Base-by-base conservation (phyloP, 176 grass and related monocot species). In the Oryza nivara region DNA sequence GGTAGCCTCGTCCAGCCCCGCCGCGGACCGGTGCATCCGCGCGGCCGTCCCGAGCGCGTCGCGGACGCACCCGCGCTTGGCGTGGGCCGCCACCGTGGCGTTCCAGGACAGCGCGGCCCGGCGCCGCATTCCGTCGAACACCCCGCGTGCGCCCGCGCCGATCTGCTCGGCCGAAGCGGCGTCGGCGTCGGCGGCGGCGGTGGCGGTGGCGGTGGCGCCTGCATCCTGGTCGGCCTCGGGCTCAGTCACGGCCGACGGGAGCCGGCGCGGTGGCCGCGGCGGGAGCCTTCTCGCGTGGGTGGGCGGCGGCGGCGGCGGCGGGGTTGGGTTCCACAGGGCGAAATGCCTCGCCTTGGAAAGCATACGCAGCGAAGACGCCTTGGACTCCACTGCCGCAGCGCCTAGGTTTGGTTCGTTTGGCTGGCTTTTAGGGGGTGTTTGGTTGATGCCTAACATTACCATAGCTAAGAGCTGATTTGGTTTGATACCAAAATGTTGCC, bases 91-190 rank as follows among this genome's bases (percentile, higher is more conserved):
- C 9, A 88, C 65, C 73, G 23, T 41, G 17, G 73, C 30, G 78
- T 92, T 92, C 86, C 82, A 91, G 17, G 82, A 78, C 67, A 85
- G 40, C 9, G 67, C 82, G 0, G 74, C 58, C 74, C 74, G 68
- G 28, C 4, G 41, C 60, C 67, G 58, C 86, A 77, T 92, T 86
- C 36, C 86, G 49, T 88, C 90, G 82, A 92, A 88, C 47, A 92
- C 2, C 3, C 8, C 6, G 82, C 60, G 68, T 47, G 86, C 86
- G 14, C 8, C n/a, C 1, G 8, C 40, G 7, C 30, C 30, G 30
- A 32, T 32, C 30, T 32, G 30, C 30, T 32, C 30, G 30, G 30
- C 30, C 30, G 30, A 32, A 32, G 30, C 30, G 30, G 30, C 30
- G 30, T 0, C 46, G 11, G 16, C 15, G 23, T 23, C 23, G 23